A percentile compares a stretch with the other conserved stretches of the same genome.
Conservation (phyloP, 331 rosid genomes). For the Ulmus americana region DNA sequence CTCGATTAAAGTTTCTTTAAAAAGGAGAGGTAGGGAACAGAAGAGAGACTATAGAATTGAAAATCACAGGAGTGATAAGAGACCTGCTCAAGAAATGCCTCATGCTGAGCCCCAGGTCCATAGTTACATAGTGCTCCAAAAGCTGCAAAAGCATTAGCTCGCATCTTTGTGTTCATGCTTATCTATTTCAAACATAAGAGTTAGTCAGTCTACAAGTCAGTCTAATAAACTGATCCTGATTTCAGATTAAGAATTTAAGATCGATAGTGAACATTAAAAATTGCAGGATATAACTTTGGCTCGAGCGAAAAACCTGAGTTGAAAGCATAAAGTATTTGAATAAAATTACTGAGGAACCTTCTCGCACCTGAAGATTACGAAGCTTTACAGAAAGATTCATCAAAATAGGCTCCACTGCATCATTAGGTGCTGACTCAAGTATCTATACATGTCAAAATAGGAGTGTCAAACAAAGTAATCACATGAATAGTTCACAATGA, state of each 20-base stretch:
- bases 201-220: not conserved
- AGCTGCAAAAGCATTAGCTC: constrained; percentile 85
- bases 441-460: constrained; percentile 45
- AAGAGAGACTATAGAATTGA: not conserved
- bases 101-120: constrained; percentile 56
- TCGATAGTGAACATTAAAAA: too few species aligned
- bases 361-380: constrained; percentile 80
- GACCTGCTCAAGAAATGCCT: constrained; percentile 91
- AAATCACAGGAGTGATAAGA: constrained; percentile 7
- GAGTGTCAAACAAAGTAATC: constrained; percentile 24
- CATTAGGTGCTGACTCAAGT: constrained; percentile 76
- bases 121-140: constrained; percentile 77
- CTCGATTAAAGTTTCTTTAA: not conserved
- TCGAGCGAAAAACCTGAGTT: too few species aligned
- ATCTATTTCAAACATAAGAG: constrained; percentile 40
- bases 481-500: not conserved
- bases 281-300: too few species aligned
- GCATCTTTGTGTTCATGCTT: constrained; percentile 68
- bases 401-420: constrained; percentile 80
- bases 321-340: not conserved
- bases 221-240: constrained; percentile 9
- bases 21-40: not conserved
- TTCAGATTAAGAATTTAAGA: constrained; percentile 1
- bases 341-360: constrained; percentile 14
- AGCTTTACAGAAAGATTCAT: constrained; percentile 77